Percentiles rank a stretch among this genome's conserved stretches.
These are phyloP conservation scores for Pyrus pyrifolia DNA, from an alignment of 306 rosid genomes.

Conservation along the genomic window DNA sequence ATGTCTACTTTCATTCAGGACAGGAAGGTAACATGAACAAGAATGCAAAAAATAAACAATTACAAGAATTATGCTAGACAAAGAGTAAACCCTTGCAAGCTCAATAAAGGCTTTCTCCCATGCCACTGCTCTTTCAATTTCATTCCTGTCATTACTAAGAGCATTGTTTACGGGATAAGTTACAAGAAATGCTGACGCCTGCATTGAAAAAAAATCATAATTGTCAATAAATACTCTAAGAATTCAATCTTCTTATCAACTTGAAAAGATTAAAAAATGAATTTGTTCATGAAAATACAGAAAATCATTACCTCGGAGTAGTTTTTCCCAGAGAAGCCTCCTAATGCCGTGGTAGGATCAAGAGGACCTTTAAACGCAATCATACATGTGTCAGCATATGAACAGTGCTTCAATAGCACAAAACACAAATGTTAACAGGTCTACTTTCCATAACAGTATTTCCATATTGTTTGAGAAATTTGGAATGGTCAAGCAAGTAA, in stretches of 20 bases:
- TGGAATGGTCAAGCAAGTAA: neutral
- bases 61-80: conserved; percentile 4
- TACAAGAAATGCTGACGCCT: conserved; percentile 85
- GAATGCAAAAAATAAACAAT: neutral
- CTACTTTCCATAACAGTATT: neutral
- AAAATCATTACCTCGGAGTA: conserved; percentile 66
- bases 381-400: conserved; percentile 87
- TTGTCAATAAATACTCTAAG: conserved; percentile 21
- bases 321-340: conserved; percentile 76
- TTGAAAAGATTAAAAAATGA: neutral
- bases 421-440: conserved; percentile 4
- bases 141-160: conserved; percentile 55
- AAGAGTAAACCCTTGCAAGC: conserved; percentile 72
- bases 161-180: conserved; percentile 95
- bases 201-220: conserved; percentile 31
- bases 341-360: conserved; percentile 97
- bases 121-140: conserved; percentile 65
- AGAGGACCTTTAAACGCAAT: conserved; percentile 94
- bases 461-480: neutral
- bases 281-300: neutral
- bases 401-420: conserved; percentile 65
- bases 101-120: conserved; percentile 96
- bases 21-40: conserved; percentile 1
- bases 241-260: conserved; percentile 11
- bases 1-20: neutral